Evolutionary conservation across 345 rosid species (phyloP), one percentile per base, ranked within the genome.

Genomic region (Moricandia arvensis): DNA sequence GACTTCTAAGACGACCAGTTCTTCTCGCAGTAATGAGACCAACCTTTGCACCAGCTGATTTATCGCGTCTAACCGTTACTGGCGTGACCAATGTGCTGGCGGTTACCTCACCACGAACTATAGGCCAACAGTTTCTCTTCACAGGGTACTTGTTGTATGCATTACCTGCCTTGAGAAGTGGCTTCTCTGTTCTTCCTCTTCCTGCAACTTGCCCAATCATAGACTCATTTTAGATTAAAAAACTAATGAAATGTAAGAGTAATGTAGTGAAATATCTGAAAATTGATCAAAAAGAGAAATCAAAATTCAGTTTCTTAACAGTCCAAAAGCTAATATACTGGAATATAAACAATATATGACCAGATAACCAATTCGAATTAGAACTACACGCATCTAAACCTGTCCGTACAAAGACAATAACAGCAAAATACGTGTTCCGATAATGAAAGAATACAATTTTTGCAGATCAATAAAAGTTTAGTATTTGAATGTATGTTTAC

Each of bases 171-270:
- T 88, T 88, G 6, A 88, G 77, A 55, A 88, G 55, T n/a, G 93
- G 90, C 75, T 88, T 87, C 86, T 88, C 93, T 54, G 90, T 88
- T 74, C 93, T 88, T 21, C 93, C 93, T 72, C 93, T 90, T 24
- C 90, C 90, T 0, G 93, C 89, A 49, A 88, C 86, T 38, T 88
- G 89, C 4, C 93, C 90, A 51, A 88, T 79, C 89, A 85, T 88
- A 0, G 90, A n/a, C n/a, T n/a, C n/a, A n/a, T n/a, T n/a, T n/a
- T n/a, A n/a, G n/a, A n/a, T n/a, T n/a, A n/a, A n/a, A n/a, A n/a
- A n/a, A n/a, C n/a, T n/a, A n/a, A n/a, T n/a, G n/a, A n/a, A n/a
- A n/a, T n/a, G n/a, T n/a, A n/a, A n/a, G n/a, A n/a, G n/a, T n/a
- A n/a, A n/a, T n/a, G n/a, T n/a, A n/a, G n/a, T n/a, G n/a, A n/a